phyloP scores from a whole-genome alignment of 768 basidiomycete species.

The Kockovaella imperatae region DNA sequence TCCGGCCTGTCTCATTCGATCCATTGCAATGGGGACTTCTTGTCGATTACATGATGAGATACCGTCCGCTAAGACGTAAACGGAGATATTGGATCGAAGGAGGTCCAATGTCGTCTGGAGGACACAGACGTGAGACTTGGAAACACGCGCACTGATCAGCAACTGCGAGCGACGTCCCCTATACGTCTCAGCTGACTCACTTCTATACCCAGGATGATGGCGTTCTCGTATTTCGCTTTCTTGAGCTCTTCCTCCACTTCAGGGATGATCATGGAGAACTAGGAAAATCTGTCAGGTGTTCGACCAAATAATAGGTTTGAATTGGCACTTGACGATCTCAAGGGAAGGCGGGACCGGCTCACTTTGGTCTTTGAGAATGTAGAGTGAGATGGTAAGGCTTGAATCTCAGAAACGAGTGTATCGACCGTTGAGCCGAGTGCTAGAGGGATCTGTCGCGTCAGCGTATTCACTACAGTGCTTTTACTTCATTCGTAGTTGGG shows the following conservation, averaged over 20 bases:
- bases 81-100: slow-evolving; percentile 39
- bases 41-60: slow-evolving; percentile 73
- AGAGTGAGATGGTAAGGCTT: slow-evolving; percentile 37
- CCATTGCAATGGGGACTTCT: slow-evolving; percentile 69
- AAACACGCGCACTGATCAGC: neutral
- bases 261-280: slow-evolving; percentile 77
- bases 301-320: neutral
- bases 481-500: no score
- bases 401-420: slow-evolving; percentile 49
- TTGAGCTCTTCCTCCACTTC: slow-evolving; percentile 56
- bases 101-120: slow-evolving; percentile 74
- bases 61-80: slow-evolving; percentile 73
- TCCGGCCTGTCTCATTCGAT: slow-evolving; percentile 49
- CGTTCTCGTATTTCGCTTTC: slow-evolving; percentile 50
- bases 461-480: no score
- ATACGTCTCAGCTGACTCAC: slow-evolving; percentile 46
- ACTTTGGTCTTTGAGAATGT: slow-evolving; percentile 57
- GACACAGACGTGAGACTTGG: slow-evolving; percentile 78
- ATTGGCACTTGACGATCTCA: neutral
- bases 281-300: neutral
- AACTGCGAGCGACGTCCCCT: neutral
- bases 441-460: slow-evolving; percentile 36
- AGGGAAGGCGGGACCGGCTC: neutral
- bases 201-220: slow-evolving; percentile 83
- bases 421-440: slow-evolving; percentile 64